phyloP scores from a whole-genome alignment of 140 eudicot species.

The Flaveria floridana region DNA sequence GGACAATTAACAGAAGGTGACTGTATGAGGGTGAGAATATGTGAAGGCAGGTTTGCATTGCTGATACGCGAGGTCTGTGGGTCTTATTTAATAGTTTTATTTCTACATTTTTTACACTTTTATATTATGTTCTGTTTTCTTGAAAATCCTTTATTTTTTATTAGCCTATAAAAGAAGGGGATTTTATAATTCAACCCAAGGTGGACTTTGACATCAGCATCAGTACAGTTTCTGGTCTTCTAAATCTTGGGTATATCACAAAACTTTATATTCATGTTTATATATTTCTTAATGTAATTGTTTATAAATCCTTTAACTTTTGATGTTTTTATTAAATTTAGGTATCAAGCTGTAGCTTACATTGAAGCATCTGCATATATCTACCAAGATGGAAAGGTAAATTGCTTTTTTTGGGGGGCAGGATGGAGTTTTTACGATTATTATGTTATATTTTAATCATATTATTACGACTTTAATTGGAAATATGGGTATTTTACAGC shows the following conservation, averaged over 20 bases:
- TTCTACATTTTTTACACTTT: not conserved
- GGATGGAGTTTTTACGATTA: not conserved
- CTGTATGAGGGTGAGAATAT: slow-evolving; percentile 93
- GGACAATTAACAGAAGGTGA: slow-evolving; percentile 84
- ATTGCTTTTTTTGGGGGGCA: not conserved
- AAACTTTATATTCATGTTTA: too few species aligned
- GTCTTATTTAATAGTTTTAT: not conserved
- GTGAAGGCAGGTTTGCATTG: slow-evolving; percentile 94
- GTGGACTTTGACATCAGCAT: slow-evolving; percentile 98
- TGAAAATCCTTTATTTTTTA: not conserved
- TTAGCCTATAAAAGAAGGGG: slow-evolving; percentile 93
- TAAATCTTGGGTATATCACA: slow-evolving; percentile 81
- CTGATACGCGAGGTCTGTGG: slow-evolving; percentile 84
- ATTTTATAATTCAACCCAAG: slow-evolving; percentile 93
- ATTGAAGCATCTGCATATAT: slow-evolving; percentile 97
- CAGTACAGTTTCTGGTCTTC: slow-evolving; percentile 97
- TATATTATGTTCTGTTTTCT: not conserved
- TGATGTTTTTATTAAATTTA: slow-evolving; percentile 23
- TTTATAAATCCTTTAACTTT: not conserved
- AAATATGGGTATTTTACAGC: slow-evolving; percentile 42
- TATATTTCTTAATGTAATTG: not conserved
- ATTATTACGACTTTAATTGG: not conserved
- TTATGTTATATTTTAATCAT: not conserved
- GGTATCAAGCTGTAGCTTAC: slow-evolving; percentile 98
- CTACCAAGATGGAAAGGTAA: slow-evolving; percentile 97